Conservation (phyloP, 2,329 filamentous ascomycete species). For the Ophiostoma sp. region DNA sequence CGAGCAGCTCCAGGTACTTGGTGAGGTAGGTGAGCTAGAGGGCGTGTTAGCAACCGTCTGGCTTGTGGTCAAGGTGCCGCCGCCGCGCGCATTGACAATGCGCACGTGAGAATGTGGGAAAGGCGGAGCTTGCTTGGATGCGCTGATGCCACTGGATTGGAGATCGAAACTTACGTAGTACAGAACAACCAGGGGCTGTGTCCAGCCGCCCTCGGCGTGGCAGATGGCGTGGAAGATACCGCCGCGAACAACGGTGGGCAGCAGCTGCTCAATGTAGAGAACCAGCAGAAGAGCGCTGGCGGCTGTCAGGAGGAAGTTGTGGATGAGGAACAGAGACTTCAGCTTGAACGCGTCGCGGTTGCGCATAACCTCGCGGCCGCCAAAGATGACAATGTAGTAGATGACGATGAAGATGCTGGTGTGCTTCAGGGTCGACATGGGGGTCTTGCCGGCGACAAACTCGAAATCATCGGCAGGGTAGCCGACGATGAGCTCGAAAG, state of each 20-base stretch:
- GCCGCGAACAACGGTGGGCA: conserved; percentile 72
- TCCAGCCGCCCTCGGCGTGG: conserved; percentile 78
- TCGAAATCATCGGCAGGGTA: conserved; percentile 82
- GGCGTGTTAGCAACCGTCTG: conserved; percentile 36
- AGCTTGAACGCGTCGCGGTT: conserved; percentile 79
- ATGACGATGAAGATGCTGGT: conserved; percentile 73
- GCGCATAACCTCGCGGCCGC: conserved; percentile 88
- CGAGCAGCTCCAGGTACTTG: conserved; percentile 92
- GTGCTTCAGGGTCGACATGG: conserved; percentile 83
- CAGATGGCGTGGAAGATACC: conserved; percentile 91
- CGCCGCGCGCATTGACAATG: not conserved
- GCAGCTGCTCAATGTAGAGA: conserved; percentile 85
- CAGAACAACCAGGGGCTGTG: conserved; percentile 81
- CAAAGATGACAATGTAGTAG: conserved; percentile 93
- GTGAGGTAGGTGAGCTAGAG: conserved; percentile 90
- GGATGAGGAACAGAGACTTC: conserved; percentile 83
- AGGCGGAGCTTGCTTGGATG: no score
- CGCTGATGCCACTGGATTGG: not conserved
- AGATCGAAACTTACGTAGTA: conserved; percentile 73
- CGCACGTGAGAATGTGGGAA: not conserved
- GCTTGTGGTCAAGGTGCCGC: not conserved
- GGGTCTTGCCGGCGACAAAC: conserved; percentile 75
- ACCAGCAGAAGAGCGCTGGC: conserved; percentile 76
- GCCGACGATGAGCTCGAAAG: conserved; percentile 68
- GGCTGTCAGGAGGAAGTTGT: conserved; percentile 89